These are phyloP conservation scores for Sporothrix mexicana DNA, from an alignment of 2,329 filamentous ascomycete genomes.

Conservation along the genomic window DNA sequence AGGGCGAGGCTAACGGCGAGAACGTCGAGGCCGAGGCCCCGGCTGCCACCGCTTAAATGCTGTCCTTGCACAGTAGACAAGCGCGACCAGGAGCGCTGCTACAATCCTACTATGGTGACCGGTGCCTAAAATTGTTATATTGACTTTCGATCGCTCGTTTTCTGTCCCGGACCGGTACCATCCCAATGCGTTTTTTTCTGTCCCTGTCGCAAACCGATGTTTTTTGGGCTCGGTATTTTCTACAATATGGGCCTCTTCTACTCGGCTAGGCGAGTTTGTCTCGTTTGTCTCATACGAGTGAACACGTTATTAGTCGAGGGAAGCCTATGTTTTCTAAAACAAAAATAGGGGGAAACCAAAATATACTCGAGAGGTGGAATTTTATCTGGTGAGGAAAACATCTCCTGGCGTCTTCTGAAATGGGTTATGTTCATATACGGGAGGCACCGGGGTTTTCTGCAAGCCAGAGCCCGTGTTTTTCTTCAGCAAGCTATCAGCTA, in stretches of 20 bases:
- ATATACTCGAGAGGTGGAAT: slow-evolving; percentile 32
- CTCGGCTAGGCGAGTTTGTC: slow-evolving; percentile 20
- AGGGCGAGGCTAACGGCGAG: slow-evolving; percentile 52
- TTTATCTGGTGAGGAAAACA: slow-evolving; percentile 31
- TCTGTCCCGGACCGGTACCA: slow-evolving; percentile 15
- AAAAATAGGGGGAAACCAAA: slow-evolving; percentile 31
- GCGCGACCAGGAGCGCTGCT: slow-evolving; percentile 28
- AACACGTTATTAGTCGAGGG: slow-evolving; percentile 11
- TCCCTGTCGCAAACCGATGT: slow-evolving; percentile 13
- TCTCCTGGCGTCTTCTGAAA: slow-evolving; percentile 38
- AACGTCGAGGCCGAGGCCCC: slow-evolving; percentile 44
- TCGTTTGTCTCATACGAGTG: slow-evolving; percentile 16
- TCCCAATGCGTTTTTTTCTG: slow-evolving; percentile 26
- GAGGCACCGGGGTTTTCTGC: slow-evolving; percentile 41
- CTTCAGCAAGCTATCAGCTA: slow-evolving; percentile 38
- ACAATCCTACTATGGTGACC: slow-evolving; percentile 30
- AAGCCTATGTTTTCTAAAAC: background rate
- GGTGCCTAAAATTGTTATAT: slow-evolving; percentile 31
- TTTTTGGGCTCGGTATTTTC: slow-evolving; percentile 30
- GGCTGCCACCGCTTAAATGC: slow-evolving; percentile 44
- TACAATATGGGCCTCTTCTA: slow-evolving; percentile 14
- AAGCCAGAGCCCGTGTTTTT: slow-evolving; percentile 25
- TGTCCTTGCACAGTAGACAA: slow-evolving; percentile 9
- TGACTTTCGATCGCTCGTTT: slow-evolving; percentile 3
- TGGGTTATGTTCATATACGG: slow-evolving; percentile 36